Percentiles rank a stretch among this genome's conserved stretches.
Conservation (phyloP, 495 filamentous ascomycete species). For the Aspergillus asperescens region DNA sequence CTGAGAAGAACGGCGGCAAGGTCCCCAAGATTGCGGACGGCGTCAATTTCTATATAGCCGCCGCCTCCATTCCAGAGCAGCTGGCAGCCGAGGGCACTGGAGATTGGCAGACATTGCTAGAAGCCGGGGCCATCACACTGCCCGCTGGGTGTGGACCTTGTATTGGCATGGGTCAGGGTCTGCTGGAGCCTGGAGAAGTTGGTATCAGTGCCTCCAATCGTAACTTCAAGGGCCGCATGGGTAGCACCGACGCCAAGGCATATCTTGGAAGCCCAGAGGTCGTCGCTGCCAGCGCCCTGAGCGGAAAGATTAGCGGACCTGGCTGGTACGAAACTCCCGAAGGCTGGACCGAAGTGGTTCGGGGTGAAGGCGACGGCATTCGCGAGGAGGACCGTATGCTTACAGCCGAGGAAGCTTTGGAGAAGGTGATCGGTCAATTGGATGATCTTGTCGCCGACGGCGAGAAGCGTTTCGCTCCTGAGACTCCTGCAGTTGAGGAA, state of each 20-base stretch:
- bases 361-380: conserved; percentile 66
- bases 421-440: conserved; percentile 59
- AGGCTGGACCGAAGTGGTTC: conserved; percentile 58
- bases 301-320: conserved; percentile 71
- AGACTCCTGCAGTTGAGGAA: conserved; percentile 17
- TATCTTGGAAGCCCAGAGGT: conserved; percentile 90
- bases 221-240: conserved; percentile 95
- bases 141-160: conserved; percentile 84
- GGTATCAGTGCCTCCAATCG: conserved; percentile 88
- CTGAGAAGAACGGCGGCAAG: conserved; percentile 47
- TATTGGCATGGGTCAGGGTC: conserved; percentile 79
- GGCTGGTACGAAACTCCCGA: conserved; percentile 73
- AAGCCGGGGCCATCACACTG: conserved; percentile 70
- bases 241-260: conserved; percentile 71
- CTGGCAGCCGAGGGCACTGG: conserved; percentile 70
- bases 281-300: conserved; percentile 81
- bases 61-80: conserved; percentile 80
- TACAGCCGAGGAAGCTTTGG: conserved; percentile 61
- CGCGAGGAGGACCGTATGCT: conserved; percentile 54
- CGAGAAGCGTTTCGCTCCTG: conserved; percentile 37
- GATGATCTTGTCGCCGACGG: conserved; percentile 56
- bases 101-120: conserved; percentile 81
- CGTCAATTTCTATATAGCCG: conserved; percentile 88
- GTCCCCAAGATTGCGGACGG: conserved; percentile 68
- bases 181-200: conserved; percentile 79